These are phyloP conservation scores for Solanum chiquidenum DNA, from an alignment of 257 asterid genomes.

Conservation along the genomic window DNA sequence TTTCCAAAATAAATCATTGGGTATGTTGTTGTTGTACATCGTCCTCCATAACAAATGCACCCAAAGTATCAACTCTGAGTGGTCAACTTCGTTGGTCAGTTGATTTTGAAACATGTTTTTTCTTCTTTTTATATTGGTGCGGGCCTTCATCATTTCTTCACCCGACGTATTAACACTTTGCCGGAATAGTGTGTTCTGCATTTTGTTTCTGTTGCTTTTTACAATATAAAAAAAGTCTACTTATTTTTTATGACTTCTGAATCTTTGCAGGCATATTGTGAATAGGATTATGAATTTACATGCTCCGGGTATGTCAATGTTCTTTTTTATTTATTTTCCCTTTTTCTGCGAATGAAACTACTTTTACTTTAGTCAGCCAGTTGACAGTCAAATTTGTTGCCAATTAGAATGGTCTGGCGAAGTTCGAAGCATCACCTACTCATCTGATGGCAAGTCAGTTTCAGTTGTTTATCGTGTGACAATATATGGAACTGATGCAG, in stretches of 20 bases:
- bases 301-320: conserved; percentile 58
- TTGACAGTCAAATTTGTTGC: background rate
- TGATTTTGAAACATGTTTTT: background rate
- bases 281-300: conserved; percentile 89
- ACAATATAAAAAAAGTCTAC: background rate
- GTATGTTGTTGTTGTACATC: background rate
- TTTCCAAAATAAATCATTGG: background rate
- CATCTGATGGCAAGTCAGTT: conserved; percentile 63
- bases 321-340: background rate
- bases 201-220: background rate
- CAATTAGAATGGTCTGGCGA: conserved; percentile 88
- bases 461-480: conserved; percentile 81
- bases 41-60: background rate
- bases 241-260: background rate
- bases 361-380: background rate
- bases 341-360: background rate
- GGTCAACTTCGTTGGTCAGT: background rate
- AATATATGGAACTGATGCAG: conserved; percentile 86
- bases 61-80: background rate
- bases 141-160: background rate
- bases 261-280: conserved; percentile 60
- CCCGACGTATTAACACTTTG: background rate
- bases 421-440: conserved; percentile 65
- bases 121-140: background rate
- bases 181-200: background rate